Base-by-base conservation (phyloP, 805 yeast genomes). In the Wickerhamiella azyma region DNA sequence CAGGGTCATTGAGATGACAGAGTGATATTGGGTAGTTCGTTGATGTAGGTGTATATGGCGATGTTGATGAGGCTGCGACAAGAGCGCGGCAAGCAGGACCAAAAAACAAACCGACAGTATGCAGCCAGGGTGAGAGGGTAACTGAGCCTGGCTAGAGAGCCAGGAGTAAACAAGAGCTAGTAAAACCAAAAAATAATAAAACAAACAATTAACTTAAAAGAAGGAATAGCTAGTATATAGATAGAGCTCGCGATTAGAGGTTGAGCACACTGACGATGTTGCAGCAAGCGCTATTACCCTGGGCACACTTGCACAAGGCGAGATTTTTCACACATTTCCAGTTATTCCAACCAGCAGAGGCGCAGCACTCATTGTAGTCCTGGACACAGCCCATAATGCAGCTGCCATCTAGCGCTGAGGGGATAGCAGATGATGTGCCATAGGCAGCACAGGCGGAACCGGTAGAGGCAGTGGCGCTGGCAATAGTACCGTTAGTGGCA, bases 241-340 rank as follows among this genome's bases (percentile, higher is more conserved):
- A 28, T 13, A 28, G 11, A 14, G n/a, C 33, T 38, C 17, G 19
- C 21, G 13, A 26, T 16, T 16, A 26, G 18, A 38, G 32, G 6
- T 16, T 29, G 16, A 37, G 17, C 3, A 37, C 29, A 13, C 21
- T 26, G 17, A 39, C 48, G 24, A 50, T 28, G 26, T 37, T 24
- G 48, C 57, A 53, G 41, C 52, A 49, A 14, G 42, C n/a, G 16
- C 29, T 36, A 38, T 50, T 52, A 16, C 55, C 55, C 35, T 55
- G 52, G 10, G 55, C 53, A 38, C 59, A 54, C 40, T 53, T 46
- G 42, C 59, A 55, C 17, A 45, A 38, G 21, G 50, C 49, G 9
- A 54, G 45, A 7, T 50, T 41, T 41, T 49, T 42, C 36, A 50
- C 39, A 38, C 59, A 55, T 5, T 44, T 38, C 36, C 41, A 28